These are phyloP conservation scores for Blastobotrys raffinosifermentans DNA, from an alignment of 1,139 yeast genomes.

Conservation along the genomic window DNA sequence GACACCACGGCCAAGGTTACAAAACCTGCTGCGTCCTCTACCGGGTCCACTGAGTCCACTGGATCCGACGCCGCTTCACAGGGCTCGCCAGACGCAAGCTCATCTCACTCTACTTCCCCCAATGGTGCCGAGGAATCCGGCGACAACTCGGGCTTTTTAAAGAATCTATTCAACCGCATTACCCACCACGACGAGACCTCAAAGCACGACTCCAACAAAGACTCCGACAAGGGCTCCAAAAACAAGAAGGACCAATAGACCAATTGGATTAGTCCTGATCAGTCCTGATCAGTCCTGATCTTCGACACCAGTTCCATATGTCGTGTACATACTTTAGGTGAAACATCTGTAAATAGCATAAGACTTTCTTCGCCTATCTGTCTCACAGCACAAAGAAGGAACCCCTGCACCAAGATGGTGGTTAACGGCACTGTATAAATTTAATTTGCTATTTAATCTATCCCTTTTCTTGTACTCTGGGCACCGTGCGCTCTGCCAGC, in stretches of 20 bases:
- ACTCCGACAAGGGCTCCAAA: background rate
- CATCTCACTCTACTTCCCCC: background rate
- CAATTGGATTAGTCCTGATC: background rate
- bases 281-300: too few species aligned
- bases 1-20: slow-evolving; percentile 61
- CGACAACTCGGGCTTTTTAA: slow-evolving; percentile 22
- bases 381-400: too few species aligned
- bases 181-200: slow-evolving; percentile 22
- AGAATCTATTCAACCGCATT: slow-evolving; percentile 26
- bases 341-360: too few species aligned
- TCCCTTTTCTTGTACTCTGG: too few species aligned
- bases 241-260: background rate
- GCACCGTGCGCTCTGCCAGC: too few species aligned
- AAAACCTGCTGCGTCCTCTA: background rate
- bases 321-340: background rate
- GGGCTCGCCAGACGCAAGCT: background rate
- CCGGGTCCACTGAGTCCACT: slow-evolving; percentile 2
- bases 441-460: too few species aligned
- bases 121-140: slow-evolving; percentile 11
- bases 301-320: slow-evolving; percentile 1
- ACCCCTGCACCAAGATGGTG: too few species aligned
- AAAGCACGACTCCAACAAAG: slow-evolving; percentile 4
- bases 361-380: too few species aligned
- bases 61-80: background rate
- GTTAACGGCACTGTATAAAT: too few species aligned